Conservation (phyloP, 495 filamentous ascomycete genomes). For the Daldinia bambusicola region DNA sequence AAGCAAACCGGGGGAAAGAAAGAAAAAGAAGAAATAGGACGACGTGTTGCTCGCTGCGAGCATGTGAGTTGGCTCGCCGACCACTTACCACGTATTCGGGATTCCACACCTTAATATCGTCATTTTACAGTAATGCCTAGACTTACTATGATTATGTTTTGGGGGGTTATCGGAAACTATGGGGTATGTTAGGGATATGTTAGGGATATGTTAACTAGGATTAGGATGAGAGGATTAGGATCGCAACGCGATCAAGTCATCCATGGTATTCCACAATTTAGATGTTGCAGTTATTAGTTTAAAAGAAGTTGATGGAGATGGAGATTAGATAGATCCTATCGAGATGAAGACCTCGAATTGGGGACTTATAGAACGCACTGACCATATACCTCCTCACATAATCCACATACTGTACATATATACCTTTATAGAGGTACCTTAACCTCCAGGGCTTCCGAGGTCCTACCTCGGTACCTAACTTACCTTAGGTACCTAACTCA, state of each 20-base stretch:
- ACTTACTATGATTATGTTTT: constrained; percentile 8
- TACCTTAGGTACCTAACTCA: too few species aligned
- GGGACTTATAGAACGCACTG: constrained; percentile 11
- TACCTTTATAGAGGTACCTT: too few species aligned
- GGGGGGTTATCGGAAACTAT: constrained; percentile 1
- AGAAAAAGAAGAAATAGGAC: background rate
- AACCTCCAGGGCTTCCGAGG: too few species aligned
- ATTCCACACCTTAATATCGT: constrained; percentile 31
- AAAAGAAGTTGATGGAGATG: constrained; percentile 10
- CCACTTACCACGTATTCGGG: constrained; percentile 42
- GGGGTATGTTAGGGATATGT: constrained; percentile 3
- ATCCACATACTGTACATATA: too few species aligned
- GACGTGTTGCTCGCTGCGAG: constrained; percentile 31
- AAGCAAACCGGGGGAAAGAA: constrained; percentile 16
- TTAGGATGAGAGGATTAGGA: background rate
- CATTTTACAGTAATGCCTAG: constrained; percentile 16
- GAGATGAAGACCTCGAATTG: constrained; percentile 3
- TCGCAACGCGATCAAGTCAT: background rate
- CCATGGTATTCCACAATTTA: background rate
- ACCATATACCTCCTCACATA: too few species aligned
- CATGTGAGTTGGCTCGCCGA: constrained; percentile 29
- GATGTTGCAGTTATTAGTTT: background rate
- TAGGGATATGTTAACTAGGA: too few species aligned
- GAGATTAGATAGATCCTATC: background rate
- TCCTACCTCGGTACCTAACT: too few species aligned